Evolutionary conservation across 1,284 basidiomycete species (phyloP).

Genomic region (Schizophyllum amplum): DNA sequence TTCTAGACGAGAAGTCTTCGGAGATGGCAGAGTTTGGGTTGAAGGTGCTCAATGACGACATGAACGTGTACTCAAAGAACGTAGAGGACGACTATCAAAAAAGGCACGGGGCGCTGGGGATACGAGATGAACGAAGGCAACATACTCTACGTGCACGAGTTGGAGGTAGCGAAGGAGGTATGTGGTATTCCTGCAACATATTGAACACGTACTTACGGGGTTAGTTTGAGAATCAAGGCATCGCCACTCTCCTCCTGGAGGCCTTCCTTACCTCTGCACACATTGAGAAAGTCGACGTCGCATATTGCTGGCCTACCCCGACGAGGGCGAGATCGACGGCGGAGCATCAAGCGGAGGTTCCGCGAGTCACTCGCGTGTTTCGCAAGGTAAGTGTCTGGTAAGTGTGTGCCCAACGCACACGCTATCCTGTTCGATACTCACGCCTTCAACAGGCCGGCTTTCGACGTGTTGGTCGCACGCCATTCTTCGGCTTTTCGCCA

Average conservation of each 20-base stretch:
- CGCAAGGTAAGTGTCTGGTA: no score
- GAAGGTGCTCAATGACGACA: slow-evolving; percentile 4
- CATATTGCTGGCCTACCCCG: no score
- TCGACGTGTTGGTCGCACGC: slow-evolving; percentile 4
- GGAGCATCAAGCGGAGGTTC: no score
- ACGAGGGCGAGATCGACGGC: no score
- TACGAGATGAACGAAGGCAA: slow-evolving; percentile 3
- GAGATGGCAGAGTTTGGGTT: neutral
- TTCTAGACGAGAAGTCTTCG: neutral
- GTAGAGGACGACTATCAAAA: slow-evolving; percentile 6
- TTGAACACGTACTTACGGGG: neutral
- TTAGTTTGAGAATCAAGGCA: slow-evolving; percentile 5
- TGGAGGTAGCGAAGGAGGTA: slow-evolving; percentile 3
- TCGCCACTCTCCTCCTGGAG: slow-evolving; percentile 1
- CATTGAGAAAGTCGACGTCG: no score
- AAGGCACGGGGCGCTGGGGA: slow-evolving; percentile 8
- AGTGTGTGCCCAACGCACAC: no score
- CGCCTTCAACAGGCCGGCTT: slow-evolving; percentile 3
- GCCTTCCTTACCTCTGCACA: no score
- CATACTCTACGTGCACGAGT: slow-evolving; percentile 1
- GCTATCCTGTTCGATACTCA: neutral
- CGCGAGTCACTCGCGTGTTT: no score
- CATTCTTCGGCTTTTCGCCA: slow-evolving; percentile 7
- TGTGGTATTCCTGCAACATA: no score
- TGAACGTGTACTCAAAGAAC: slow-evolving; percentile 3